Conservation (phyloP, 169 alveolate species). For the Plasmodium yoelii region DNA sequence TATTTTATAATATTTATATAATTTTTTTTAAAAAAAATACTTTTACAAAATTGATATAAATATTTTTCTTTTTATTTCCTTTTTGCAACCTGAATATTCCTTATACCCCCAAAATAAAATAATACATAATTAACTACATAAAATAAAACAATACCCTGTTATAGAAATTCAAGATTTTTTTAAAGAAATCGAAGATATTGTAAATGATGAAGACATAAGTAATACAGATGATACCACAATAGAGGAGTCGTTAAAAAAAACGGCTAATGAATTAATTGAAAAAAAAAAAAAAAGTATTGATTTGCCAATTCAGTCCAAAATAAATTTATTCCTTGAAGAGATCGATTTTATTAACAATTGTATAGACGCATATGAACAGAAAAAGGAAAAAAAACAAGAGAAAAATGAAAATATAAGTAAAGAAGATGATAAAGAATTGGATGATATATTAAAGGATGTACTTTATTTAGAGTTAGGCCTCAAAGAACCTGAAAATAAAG, state of each 20-base stretch:
- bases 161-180: conserved; percentile 55
- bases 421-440: conserved; percentile 16
- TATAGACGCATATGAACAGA: conserved; percentile 30
- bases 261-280: conserved; percentile 17
- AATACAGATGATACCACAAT: background rate
- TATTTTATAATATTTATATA: background rate
- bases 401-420: background rate
- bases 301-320: conserved; percentile 28
- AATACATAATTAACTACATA: background rate
- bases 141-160: background rate
- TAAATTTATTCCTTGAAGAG: conserved; percentile 49
- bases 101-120: background rate
- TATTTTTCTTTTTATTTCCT: background rate
- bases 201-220: conserved; percentile 30
- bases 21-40: background rate
- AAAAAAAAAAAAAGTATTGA: conserved; percentile 19
- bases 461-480: conserved; percentile 51
- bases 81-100: background rate
- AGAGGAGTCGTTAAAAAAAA: conserved; percentile 17
- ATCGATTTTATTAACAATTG: conserved; percentile 32
- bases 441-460: conserved; percentile 50
- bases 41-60: background rate
- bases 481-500: conserved; percentile 13
- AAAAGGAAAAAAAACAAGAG: conserved; percentile 12
- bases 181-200: conserved; percentile 56